Evolutionary conservation across 805 yeast species (phyloP).

Genomic region (Saccharomycopsis malanga): DNA sequence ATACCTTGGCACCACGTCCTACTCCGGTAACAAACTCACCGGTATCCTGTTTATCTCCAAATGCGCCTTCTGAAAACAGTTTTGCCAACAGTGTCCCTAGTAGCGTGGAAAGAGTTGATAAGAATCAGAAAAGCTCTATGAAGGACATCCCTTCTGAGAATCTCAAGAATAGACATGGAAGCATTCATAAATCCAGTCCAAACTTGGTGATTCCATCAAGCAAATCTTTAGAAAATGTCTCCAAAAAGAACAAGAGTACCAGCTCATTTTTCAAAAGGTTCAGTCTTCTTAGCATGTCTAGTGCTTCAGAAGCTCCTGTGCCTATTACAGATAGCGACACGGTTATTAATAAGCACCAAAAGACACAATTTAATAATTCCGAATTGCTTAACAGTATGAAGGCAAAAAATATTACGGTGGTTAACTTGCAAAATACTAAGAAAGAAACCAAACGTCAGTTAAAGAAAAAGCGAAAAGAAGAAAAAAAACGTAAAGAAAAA

Average conservation of each 20-base stretch:
- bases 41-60: constrained; percentile 3
- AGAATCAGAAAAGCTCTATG: no score
- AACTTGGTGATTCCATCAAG: no score
- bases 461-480: constrained; percentile 2
- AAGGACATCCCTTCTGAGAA: no score
- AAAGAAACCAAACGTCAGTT: constrained; percentile 5
- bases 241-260: constrained; percentile 4
- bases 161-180: no score
- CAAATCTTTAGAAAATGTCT: neutral
- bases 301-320: neutral
- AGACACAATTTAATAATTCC: constrained; percentile 14
- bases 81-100: neutral
- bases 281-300: constrained; percentile 2
- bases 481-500: constrained; percentile 2
- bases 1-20: constrained; percentile 13
- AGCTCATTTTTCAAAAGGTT: constrained; percentile 16
- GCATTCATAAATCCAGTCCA: no score
- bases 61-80: constrained; percentile 2
- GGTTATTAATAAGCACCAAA: constrained; percentile 6
- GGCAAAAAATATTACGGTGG: constrained; percentile 13
- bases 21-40: constrained; percentile 13
- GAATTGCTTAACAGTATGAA: constrained; percentile 15
- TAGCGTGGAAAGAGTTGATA: neutral
- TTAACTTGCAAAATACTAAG: constrained; percentile 12
- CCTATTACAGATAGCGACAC: neutral